phyloP scores from a whole-genome alignment of 2,329 filamentous ascomycete species.

The Lachnellula suecica region DNA sequence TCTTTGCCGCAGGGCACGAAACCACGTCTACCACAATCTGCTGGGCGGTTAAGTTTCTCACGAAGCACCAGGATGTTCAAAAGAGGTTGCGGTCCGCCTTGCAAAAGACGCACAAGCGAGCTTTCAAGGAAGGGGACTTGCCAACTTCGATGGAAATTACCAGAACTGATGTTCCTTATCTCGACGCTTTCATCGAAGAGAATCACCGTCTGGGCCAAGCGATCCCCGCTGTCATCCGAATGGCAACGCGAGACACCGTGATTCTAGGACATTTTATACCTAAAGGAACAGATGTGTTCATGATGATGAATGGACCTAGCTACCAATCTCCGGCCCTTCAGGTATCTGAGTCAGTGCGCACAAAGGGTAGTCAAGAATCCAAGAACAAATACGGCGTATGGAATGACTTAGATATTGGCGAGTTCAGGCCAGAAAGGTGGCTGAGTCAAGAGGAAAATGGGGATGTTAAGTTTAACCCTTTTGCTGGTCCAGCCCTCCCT shows the following conservation, averaged over 20 bases:
- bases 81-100: conserved; percentile 13
- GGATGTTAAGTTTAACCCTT: neutral
- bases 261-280: conserved; percentile 37
- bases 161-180: conserved; percentile 13
- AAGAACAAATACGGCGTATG: neutral
- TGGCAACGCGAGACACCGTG: conserved; percentile 30
- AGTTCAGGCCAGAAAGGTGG: neutral
- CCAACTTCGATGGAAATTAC: conserved; percentile 18
- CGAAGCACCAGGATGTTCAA: conserved; percentile 10
- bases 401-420: neutral
- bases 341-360: neutral
- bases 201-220: conserved; percentile 34
- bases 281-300: conserved; percentile 35
- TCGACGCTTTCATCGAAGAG: conserved; percentile 28
- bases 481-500: neutral
- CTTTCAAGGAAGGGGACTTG: conserved; percentile 1
- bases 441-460: neutral
- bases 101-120: neutral
- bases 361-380: neutral
- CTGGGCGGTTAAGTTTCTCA: conserved; percentile 11
- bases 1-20: conserved; percentile 13
- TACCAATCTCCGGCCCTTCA: neutral
- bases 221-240: conserved; percentile 32
- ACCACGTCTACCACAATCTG: conserved; percentile 8
- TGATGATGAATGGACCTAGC: conserved; percentile 20